Percentiles rank a stretch among this genome's conserved stretches.
Conservation (phyloP, 306 rosid genomes). For the Betula pendula region DNA sequence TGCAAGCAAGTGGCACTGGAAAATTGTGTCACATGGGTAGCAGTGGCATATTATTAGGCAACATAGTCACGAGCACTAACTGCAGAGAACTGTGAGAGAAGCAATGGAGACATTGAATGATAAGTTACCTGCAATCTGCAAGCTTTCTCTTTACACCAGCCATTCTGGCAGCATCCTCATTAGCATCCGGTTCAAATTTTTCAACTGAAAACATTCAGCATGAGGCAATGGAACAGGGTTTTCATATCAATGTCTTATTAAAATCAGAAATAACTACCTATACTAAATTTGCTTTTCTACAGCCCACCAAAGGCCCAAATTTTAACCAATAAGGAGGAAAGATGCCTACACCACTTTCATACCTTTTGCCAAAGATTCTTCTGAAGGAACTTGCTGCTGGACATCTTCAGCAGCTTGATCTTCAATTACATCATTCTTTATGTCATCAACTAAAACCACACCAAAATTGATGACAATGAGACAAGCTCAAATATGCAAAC, state of each 20-base stretch:
- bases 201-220: conserved; percentile 58
- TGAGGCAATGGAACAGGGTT: conserved; percentile 21
- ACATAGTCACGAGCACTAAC: conserved; percentile 26
- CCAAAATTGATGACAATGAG: conserved; percentile 35
- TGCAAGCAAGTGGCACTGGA: conserved; percentile 8
- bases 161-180: conserved; percentile 37
- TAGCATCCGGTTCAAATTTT: conserved; percentile 41
- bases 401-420: conserved; percentile 47
- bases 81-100: conserved; percentile 25
- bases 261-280: conserved; percentile 1
- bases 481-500: conserved; percentile 16
- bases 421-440: conserved; percentile 34
- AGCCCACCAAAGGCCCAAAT: conserved; percentile 16
- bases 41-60: conserved; percentile 19
- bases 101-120: conserved; percentile 29
- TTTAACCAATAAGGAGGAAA: conserved; percentile 4
- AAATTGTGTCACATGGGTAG: conserved; percentile 12
- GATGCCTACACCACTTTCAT: conserved; percentile 27
- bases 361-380: conserved; percentile 44
- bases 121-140: conserved; percentile 57
- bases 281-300: conserved; percentile 18
- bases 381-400: conserved; percentile 37
- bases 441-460: conserved; percentile 49
- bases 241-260: not conserved
- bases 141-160: conserved; percentile 70